Evolutionary conservation across 768 basidiomycete species (phyloP).

Genomic region (Hortiboletus flavorubellus): DNA sequence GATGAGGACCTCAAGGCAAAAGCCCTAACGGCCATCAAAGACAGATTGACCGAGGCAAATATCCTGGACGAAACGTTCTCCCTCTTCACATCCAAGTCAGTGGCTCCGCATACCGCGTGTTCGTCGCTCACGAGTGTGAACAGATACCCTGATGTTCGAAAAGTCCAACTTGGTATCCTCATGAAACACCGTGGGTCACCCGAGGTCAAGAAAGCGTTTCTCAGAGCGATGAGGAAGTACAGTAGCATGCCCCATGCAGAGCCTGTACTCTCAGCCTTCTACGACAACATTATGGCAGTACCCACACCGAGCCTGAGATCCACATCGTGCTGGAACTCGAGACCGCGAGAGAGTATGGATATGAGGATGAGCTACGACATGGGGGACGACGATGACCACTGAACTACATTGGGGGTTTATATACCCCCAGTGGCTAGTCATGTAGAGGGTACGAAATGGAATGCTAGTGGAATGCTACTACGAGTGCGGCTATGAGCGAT

Average conservation of each 20-base stretch:
- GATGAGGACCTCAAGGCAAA: conserved; percentile 15
- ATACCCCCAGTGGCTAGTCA: too few species aligned
- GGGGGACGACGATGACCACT: too few species aligned
- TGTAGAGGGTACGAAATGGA: too few species aligned
- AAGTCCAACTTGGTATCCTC: conserved; percentile 19
- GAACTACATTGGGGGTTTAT: too few species aligned
- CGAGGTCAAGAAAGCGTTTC: conserved; percentile 13
- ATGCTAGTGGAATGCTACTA: too few species aligned
- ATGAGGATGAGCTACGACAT: too few species aligned
- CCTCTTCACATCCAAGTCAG: conserved; percentile 24
- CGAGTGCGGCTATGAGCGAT: too few species aligned
- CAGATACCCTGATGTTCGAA: conserved; percentile 19
- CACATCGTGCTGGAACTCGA: too few species aligned
- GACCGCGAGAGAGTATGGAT: too few species aligned
- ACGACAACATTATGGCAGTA: conserved; percentile 4
- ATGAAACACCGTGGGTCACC: conserved; percentile 1
- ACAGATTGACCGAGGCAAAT: conserved; percentile 16
- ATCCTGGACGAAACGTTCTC: conserved; percentile 27
- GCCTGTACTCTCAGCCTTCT: conserved; percentile 15
- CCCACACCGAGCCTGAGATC: too few species aligned
- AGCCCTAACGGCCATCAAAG: conserved; percentile 17
- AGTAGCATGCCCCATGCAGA: conserved; percentile 6
- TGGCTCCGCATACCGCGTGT: not conserved
- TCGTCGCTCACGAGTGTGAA: not conserved
- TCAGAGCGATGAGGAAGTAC: conserved; percentile 5